A percentile compares a stretch with the other conserved stretches of the same genome.
Conservation (phyloP, 1,284 basidiomycete species). For the Ustilago nuda region DNA sequence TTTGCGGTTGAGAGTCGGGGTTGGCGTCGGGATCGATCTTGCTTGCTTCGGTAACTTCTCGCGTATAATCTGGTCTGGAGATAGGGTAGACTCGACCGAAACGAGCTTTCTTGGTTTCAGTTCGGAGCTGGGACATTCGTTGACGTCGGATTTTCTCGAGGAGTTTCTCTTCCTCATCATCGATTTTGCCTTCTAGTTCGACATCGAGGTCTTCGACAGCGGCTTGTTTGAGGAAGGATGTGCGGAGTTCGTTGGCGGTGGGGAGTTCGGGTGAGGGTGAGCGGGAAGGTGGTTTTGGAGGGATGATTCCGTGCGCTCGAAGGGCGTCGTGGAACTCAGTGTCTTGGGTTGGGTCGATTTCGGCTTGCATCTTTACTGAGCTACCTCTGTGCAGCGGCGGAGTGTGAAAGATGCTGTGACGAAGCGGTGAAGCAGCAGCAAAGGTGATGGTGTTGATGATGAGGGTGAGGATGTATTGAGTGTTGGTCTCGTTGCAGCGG, state of each 20-base stretch:
- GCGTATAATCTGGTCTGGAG: constrained; percentile 89
- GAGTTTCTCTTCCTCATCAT: constrained; percentile 80
- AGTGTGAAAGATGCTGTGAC: background rate
- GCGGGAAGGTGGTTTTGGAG: constrained; percentile 64
- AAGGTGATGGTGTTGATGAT: background rate
- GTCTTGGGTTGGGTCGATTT: constrained; percentile 60
- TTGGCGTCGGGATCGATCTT: constrained; percentile 73
- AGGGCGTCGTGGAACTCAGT: constrained; percentile 68
- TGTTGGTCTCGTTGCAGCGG: background rate
- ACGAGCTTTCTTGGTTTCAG: constrained; percentile 76
- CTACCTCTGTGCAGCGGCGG: background rate
- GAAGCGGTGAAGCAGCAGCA: background rate
- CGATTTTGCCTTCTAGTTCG: constrained; percentile 55
- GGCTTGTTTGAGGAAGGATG: constrained; percentile 50
- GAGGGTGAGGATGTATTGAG: background rate
- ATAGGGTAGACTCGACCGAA: constrained; percentile 90
- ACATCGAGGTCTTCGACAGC: constrained; percentile 57
- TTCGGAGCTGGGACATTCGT: constrained; percentile 77
- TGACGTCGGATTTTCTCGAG: constrained; percentile 79
- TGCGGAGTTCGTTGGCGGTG: constrained; percentile 40
- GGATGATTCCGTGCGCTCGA: constrained; percentile 66
- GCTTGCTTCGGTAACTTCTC: constrained; percentile 94
- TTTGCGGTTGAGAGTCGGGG: constrained; percentile 4
- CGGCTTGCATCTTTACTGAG: constrained; percentile 46
- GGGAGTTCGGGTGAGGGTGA: constrained; percentile 66